phyloP scores from a whole-genome alignment of 257 asterid species.

The Knoxia roxburghii region DNA sequence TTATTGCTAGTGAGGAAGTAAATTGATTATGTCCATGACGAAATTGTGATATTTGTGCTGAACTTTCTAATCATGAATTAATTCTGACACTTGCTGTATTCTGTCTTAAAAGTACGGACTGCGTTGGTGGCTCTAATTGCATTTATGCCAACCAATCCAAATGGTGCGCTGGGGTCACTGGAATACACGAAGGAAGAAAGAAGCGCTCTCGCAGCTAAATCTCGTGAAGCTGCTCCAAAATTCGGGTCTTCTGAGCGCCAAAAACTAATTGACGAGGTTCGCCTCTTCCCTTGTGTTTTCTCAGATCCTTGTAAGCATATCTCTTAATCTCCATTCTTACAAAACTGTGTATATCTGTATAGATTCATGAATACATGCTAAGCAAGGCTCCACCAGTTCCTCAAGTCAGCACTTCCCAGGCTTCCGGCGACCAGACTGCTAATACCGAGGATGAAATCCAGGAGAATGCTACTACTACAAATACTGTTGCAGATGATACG shows the following conservation, averaged over 20 bases:
- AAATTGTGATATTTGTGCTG: background rate
- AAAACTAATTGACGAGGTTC: conserved; percentile 74
- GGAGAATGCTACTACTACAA: conserved; percentile 29
- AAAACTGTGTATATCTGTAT: conserved; percentile 5
- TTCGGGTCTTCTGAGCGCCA: conserved; percentile 72
- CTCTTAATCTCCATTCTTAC: background rate
- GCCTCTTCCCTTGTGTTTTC: background rate
- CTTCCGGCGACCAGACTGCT: conserved; percentile 29
- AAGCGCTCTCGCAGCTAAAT: conserved; percentile 65
- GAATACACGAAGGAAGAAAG: conserved; percentile 81
- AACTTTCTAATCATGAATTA: background rate
- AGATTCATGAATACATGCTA: conserved; percentile 81
- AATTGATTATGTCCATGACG: background rate
- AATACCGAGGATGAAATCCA: conserved; percentile 28
- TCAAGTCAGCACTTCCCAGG: conserved; percentile 28
- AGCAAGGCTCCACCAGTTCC: conserved; percentile 61
- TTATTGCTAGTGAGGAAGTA: background rate
- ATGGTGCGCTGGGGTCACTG: conserved; percentile 84
- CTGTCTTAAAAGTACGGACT: conserved; percentile 63
- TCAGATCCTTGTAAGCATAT: background rate
- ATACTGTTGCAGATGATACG: conserved; percentile 24
- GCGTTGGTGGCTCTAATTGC: conserved; percentile 89
- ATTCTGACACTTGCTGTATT: conserved; percentile 11
- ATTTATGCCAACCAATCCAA: conserved; percentile 88
- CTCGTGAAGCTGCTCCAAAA: conserved; percentile 66